Conservation (phyloP, 306 rosid species). For the Cucurbita ficifolia region DNA sequence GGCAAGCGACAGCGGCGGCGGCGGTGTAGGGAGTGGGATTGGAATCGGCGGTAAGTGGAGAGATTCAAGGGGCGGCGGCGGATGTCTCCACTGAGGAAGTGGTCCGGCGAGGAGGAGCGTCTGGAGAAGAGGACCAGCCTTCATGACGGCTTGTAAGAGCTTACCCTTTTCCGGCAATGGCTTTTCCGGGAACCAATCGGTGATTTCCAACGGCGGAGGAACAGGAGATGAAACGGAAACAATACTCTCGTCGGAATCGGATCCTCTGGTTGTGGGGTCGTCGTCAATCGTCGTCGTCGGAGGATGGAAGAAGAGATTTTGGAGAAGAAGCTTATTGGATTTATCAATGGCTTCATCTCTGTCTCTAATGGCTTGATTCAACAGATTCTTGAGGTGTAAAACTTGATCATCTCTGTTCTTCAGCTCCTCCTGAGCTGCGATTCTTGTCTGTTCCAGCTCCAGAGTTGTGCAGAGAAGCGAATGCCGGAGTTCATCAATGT, state of each 20-base stretch:
- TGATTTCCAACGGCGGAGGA: constrained; percentile 16
- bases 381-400: constrained; percentile 36
- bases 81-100: constrained; percentile 97
- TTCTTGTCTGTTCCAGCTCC: constrained; percentile 72
- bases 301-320: constrained; percentile 31
- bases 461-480: constrained; percentile 42
- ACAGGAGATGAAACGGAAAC: constrained; percentile 88
- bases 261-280: constrained; percentile 49
- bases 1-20: constrained; percentile 20
- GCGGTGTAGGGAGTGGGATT: constrained; percentile 23
- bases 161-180: constrained; percentile 90
- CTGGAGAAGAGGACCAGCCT: constrained; percentile 89
- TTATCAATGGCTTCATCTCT: constrained; percentile 77
- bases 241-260: constrained; percentile 97
- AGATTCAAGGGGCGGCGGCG: constrained; percentile 88
- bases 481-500: constrained; percentile 63
- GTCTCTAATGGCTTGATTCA: constrained; percentile 48
- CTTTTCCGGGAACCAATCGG: constrained; percentile 38
- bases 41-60: constrained; percentile 80
- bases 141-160: constrained; percentile 90
- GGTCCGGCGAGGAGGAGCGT: constrained; percentile 89
- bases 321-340: constrained; percentile 39
- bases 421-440: constrained; percentile 60
- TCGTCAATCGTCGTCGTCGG: constrained; percentile 59
- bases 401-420: constrained; percentile 67